These are phyloP conservation scores for Leccinum subspadiceum DNA, from an alignment of 1,284 basidiomycete species.

Conservation along the genomic window DNA sequence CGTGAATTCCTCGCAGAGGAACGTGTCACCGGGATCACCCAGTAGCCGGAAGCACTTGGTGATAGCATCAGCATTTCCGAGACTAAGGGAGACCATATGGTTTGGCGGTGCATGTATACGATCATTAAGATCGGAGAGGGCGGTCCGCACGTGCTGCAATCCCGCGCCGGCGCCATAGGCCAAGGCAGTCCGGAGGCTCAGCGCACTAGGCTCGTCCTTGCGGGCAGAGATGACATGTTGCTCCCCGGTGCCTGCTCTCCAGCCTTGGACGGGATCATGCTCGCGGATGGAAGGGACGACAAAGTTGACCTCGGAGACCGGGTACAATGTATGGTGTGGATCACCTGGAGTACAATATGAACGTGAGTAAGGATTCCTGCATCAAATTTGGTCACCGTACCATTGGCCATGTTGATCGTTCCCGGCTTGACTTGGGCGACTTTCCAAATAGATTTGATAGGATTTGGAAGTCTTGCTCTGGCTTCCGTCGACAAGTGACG, in stretches of 20 bases:
- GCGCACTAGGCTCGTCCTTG: slow-evolving; percentile 27
- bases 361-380: slow-evolving; percentile 1
- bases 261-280: slow-evolving; percentile 30
- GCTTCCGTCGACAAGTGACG: slow-evolving; percentile 33
- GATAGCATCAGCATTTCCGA: slow-evolving; percentile 37
- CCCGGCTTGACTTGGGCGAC: slow-evolving; percentile 33
- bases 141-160: slow-evolving; percentile 30
- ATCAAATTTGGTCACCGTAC: slow-evolving; percentile 9
- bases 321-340: slow-evolving; percentile 31
- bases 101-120: slow-evolving; percentile 33
- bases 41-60: slow-evolving; percentile 41
- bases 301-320: slow-evolving; percentile 31
- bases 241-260: slow-evolving; percentile 26
- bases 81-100: slow-evolving; percentile 32
- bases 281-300: slow-evolving; percentile 29
- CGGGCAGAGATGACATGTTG: slow-evolving; percentile 29
- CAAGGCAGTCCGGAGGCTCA: slow-evolving; percentile 32
- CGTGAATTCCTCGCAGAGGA: slow-evolving; percentile 51
- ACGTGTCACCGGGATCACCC: slow-evolving; percentile 51
- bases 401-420: slow-evolving; percentile 37
- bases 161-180: slow-evolving; percentile 31
- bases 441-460: slow-evolving; percentile 35
- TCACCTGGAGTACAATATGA: slow-evolving; percentile 20
- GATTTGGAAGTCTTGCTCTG: slow-evolving; percentile 31
- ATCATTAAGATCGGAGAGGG: slow-evolving; percentile 31